A percentile compares a stretch with the other conserved stretches of the same genome.
These are phyloP conservation scores for Gentiana straminea DNA, from an alignment of 257 asterid genomes.

Conservation along the genomic window DNA sequence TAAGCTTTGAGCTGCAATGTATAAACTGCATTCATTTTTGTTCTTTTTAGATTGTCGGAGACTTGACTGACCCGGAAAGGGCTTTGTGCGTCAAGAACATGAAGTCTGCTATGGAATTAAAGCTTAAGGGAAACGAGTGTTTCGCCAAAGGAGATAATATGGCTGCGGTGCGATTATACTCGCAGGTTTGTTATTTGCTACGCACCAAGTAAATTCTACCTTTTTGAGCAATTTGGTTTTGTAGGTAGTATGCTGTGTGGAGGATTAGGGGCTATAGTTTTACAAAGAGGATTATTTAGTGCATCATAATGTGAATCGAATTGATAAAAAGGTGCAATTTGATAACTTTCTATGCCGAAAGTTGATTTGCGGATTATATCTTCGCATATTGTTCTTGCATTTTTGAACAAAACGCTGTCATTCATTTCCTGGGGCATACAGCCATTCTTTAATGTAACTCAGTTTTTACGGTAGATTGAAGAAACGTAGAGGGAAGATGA, in stretches of 20 bases:
- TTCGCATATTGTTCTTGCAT: too few species aligned
- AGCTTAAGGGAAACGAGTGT: conserved; percentile 67
- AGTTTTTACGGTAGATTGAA: too few species aligned
- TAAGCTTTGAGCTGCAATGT: too few species aligned
- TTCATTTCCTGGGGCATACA: too few species aligned
- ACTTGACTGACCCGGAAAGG: conserved; percentile 56
- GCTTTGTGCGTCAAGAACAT: conserved; percentile 64
- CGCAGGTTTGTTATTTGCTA: conserved; percentile 34
- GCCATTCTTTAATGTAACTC: too few species aligned
- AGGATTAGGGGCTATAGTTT: not conserved
- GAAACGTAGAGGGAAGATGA: too few species aligned
- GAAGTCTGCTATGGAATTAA: conserved; percentile 58
- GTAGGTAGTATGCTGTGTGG: not conserved
- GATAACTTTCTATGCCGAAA: too few species aligned
- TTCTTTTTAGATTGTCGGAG: conserved; percentile 45
- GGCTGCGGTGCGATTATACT: conserved; percentile 54
- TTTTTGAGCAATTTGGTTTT: not conserved
- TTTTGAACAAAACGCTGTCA: too few species aligned
- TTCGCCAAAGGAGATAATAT: conserved; percentile 62
- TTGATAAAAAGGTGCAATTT: too few species aligned
- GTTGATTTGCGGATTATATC: too few species aligned
- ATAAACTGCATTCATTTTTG: not conserved
- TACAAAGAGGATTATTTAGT: too few species aligned
- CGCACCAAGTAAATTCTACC: not conserved
- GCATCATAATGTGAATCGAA: too few species aligned